Base-by-base conservation (phyloP, 192 early-diverging fungal species). In the Endogone sp. region DNA sequence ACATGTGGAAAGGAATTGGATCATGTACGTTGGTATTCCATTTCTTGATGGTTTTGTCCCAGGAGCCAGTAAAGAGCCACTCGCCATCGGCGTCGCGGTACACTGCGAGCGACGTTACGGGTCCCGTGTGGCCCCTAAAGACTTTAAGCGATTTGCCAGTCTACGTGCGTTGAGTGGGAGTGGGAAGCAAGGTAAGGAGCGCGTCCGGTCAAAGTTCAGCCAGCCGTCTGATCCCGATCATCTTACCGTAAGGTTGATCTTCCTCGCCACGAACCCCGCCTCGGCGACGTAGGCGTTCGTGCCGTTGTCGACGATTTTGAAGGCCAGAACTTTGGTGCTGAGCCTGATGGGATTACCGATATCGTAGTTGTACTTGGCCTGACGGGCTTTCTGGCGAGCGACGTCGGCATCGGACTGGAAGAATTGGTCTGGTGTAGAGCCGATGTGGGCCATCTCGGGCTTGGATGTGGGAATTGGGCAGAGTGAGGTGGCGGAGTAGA, bases 11-110 rank as follows among this genome's bases (percentile, higher is more conserved):
- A n/a, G n/a, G n/a, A n/a, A n/a, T n/a, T n/a, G n/a, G n/a, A n/a
- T n/a, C 21, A 69, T 64, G 23, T 61, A 91, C 89, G 74, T 92
- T 84, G 2, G 87, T 80, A 58, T 93, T 79, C 94, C 95, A 98
- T 54, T 94, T 85, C 55, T 79, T 87, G 65, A 95, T 77, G 0
- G 89, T 89, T 77, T 95, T 97, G 79, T 98, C 97, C 97, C 97
- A 98, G 8, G 97, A 96, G 24, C 92, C 93, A 1, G 93, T 96
- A 62, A 93, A 85, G 23, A 95, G 76, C 32, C 82, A 87, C 4
- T 80, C 84, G 26, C 81, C 86, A 20, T 81, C 79, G 16, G 69
- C 62, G 2, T 73, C 70, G 32, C 74, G 66, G 58, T 86, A 79
- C 29, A 88, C 70, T 0, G 82, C 86, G 21, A 92, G 74, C 4